phyloP scores from a whole-genome alignment of 2,329 filamentous ascomycete species.

The Phialophora tarda region DNA sequence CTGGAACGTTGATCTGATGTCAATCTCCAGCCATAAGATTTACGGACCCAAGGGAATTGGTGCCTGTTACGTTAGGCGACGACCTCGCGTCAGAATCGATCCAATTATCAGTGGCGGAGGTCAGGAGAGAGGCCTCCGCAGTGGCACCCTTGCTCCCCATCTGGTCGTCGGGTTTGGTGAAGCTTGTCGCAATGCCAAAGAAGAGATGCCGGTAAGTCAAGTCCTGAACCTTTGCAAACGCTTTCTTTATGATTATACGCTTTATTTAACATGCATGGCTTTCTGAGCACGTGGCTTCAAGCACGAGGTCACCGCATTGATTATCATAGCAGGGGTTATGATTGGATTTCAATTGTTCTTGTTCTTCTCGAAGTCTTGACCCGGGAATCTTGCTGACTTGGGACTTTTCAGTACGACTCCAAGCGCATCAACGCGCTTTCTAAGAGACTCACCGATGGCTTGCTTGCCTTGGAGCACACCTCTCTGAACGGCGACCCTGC shows the following conservation, averaged over 20 bases:
- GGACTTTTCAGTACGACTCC: conserved; percentile 76
- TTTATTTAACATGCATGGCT: conserved; percentile 82
- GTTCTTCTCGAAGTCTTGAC: conserved; percentile 1
- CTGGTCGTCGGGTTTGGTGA: conserved; percentile 93
- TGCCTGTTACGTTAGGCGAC: conserved; percentile 91
- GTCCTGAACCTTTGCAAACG: conserved; percentile 33
- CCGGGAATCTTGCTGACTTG: conserved; percentile 14
- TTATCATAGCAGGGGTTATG: conserved; percentile 72
- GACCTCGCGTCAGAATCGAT: conserved; percentile 90
- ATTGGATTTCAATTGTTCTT: conserved; percentile 38
- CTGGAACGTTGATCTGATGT: conserved; percentile 99
- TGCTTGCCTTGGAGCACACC: conserved; percentile 90
- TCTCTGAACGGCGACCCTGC: conserved; percentile 83
- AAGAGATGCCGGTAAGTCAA: conserved; percentile 83
- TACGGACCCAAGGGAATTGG: conserved; percentile 98
- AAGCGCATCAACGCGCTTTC: conserved; percentile 84
- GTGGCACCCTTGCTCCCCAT: conserved; percentile 88
- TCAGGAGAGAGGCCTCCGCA: conserved; percentile 92
- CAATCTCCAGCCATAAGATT: conserved; percentile 97
- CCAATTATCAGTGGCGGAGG: conserved; percentile 96
- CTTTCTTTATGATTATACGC: conserved; percentile 73
- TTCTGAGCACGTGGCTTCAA: conserved; percentile 74
- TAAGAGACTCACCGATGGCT: conserved; percentile 78
- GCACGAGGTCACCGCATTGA: conserved; percentile 60
- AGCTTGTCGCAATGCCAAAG: conserved; percentile 86